phyloP scores from a whole-genome alignment of 1,284 basidiomycete species.

The Fistulinella staudtii region DNA sequence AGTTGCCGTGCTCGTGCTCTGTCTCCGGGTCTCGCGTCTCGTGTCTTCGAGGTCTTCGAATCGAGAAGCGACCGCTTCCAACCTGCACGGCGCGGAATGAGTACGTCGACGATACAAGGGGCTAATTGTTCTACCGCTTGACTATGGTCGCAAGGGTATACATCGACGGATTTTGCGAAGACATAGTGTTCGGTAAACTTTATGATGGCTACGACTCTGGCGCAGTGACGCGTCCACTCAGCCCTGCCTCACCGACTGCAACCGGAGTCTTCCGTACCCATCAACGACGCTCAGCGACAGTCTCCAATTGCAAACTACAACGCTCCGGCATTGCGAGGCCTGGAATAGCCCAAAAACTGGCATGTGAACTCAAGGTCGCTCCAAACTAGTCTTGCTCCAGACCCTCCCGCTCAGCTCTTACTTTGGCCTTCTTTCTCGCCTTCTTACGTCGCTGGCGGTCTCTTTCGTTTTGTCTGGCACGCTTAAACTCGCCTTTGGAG shows the following conservation, averaged over 20 bases:
- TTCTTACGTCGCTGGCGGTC: constrained; percentile 68
- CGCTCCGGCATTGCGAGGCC: no score
- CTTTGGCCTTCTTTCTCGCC: constrained; percentile 56
- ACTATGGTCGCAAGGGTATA: constrained; percentile 77
- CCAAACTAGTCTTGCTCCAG: no score
- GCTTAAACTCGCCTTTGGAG: constrained; percentile 62
- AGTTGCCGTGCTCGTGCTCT: constrained; percentile 25
- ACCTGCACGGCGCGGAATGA: constrained; percentile 38
- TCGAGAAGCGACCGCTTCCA: constrained; percentile 91
- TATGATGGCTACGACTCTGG: not conserved
- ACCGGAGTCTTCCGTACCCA: constrained; percentile 22
- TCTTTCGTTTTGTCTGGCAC: constrained; percentile 67
- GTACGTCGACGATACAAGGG: constrained; percentile 1
- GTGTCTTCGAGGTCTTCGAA: constrained; percentile 79
- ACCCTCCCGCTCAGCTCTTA: constrained; percentile 10
- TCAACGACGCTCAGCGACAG: not conserved
- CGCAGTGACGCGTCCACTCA: constrained; percentile 4
- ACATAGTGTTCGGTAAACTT: constrained; percentile 14
- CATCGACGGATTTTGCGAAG: constrained; percentile 45
- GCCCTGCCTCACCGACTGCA: constrained; percentile 4
- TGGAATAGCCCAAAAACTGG: no score
- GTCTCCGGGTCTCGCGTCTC: constrained; percentile 39
- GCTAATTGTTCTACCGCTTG: constrained; percentile 58
- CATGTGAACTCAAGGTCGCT: no score
- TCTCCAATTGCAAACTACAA: no score